Evolutionary conservation across 768 basidiomycete genomes (phyloP), one percentile per base, ranked within the genome.

Genomic region (Phaeotremella skinneri): DNA sequence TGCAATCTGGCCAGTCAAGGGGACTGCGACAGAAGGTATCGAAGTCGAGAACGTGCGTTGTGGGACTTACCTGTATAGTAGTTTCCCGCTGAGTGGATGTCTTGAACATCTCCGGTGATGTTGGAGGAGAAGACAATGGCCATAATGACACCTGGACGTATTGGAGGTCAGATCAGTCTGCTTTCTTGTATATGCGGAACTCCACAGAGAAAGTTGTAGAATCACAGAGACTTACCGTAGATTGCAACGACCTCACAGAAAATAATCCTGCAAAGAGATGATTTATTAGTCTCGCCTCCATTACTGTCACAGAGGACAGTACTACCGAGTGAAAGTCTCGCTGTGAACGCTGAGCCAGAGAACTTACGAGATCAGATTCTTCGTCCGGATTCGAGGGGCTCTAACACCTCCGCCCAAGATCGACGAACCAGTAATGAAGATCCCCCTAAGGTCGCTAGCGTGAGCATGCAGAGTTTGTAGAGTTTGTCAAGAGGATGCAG

Each of bases 171-270:
- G 48, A 27, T 37, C 2, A 27, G 47, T 89, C 90, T 49, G 2
- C 2, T 20, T 7, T 9, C 43, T n/a, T n/a, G n/a, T n/a, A n/a
- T n/a, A n/a, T n/a, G n/a, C n/a, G n/a, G n/a, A n/a, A n/a, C n/a
- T n/a, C n/a, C n/a, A n/a, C n/a, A 59, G 56, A 4, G 13, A 26
- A 31, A 11, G 42, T 2, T 9, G 27, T 43, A 16, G 45, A 14
- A 55, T 61, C 20, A 52, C 7, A 17, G 16, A 7, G 17, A 58
- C 75, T 23, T 37, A 78, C 78, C 96, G 79, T 98, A 98, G 73
- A 99, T 98, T 58, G 94, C 96, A 27, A 99, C 93, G 72, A 97
- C 96, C 81, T 98, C 94, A 78, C 94, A 97, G 82, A 98, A 97
- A 72, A 99, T 97, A 81, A 98, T 91, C 67, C 94, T 97, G 70